Evolutionary conservation across 805 yeast species (phyloP), one percentile per base, ranked within the genome.

Genomic region (Candida michaelii): DNA sequence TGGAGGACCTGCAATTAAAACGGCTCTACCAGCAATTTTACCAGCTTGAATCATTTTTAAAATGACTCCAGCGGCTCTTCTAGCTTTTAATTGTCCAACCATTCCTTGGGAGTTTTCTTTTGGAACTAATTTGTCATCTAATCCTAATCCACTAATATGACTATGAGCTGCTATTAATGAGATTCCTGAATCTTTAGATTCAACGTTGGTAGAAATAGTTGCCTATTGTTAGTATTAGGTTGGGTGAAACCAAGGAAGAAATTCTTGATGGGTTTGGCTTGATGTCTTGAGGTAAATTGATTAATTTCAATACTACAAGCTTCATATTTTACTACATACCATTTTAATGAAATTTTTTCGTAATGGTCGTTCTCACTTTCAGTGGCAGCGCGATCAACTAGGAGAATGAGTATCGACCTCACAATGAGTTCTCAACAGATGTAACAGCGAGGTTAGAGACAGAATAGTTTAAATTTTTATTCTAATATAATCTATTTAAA

Each of bases 131-230:
- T 82, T 79, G 50, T 89, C 97, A 63, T 91, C 98, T 40, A 93
- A 77, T n/a, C 99, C 99, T 23, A 93, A 76, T 0, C 99, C 99
- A 17, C 93, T 77, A 61, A 93, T 93, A 66, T 93, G 99, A 5
- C 97, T 89, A 65, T 93, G 99, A n/a, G 98, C 96, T 1, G 98
- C 96, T 44, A 89, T 83, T 53, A 89, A 75, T 39, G 90, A 83
- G 43, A 87, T 73, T 12, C 74, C 74, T 36, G 53, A 52, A 49
- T 67, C 73, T 40, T 64, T 64, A 27, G 60, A 40, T 44, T 65
- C 63, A 30, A 54, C 54, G 36, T 59, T 62, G 27, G 72, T 65
- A 32, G 59, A 47, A 43, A 65, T 65, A 32, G 65, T 54, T 27
- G 52, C 47, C 40, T 59, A 37, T 27, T 35, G 36, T 35, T 41